Evolutionary conservation across 1,284 basidiomycete species (phyloP).

Genomic region (Cryptococcus amylolentus): DNA sequence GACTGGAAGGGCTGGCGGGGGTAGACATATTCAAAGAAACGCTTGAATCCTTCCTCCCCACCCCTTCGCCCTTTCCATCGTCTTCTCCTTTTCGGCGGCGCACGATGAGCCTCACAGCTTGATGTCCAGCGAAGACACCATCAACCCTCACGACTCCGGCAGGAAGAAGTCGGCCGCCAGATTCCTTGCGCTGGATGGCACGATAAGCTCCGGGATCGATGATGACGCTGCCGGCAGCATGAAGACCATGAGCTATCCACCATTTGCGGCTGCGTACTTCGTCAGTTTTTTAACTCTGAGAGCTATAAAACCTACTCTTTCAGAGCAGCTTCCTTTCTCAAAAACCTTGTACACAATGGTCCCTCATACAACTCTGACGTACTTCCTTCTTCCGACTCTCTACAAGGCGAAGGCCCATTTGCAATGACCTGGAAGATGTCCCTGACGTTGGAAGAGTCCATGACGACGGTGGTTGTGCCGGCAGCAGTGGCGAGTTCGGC

Average conservation of each 20-base stretch:
- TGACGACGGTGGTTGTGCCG: slow-evolving; percentile 90
- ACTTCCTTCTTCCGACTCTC: slow-evolving; percentile 24
- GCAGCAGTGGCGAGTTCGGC: slow-evolving; percentile 95
- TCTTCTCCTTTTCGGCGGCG: slow-evolving; percentile 40
- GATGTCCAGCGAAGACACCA: slow-evolving; percentile 87
- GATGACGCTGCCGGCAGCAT: slow-evolving; percentile 79
- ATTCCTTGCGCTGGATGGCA: slow-evolving; percentile 77
- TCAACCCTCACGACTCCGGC: slow-evolving; percentile 84
- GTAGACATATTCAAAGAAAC: slow-evolving; percentile 12
- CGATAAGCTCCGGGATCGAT: slow-evolving; percentile 78
- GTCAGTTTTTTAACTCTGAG: slow-evolving; percentile 7
- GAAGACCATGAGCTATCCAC: slow-evolving; percentile 91
- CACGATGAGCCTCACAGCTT: slow-evolving; percentile 83
- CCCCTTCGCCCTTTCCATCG: too few species aligned
- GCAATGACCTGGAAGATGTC: slow-evolving; percentile 80
- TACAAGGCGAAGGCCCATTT: slow-evolving; percentile 35
- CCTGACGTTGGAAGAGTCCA: slow-evolving; percentile 72
- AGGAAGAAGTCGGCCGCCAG: slow-evolving; percentile 83
- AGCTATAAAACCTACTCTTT: slow-evolving; percentile 56
- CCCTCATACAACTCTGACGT: slow-evolving; percentile 28
- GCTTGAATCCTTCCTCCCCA: too few species aligned
- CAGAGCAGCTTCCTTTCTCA: slow-evolving; percentile 67
- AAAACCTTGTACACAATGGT: slow-evolving; percentile 79
- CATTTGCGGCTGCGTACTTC: slow-evolving; percentile 64
- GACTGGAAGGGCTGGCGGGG: slow-evolving; percentile 12